Evolutionary conservation across 768 basidiomycete species (phyloP).

Genomic region (Phallus indusiatus): DNA sequence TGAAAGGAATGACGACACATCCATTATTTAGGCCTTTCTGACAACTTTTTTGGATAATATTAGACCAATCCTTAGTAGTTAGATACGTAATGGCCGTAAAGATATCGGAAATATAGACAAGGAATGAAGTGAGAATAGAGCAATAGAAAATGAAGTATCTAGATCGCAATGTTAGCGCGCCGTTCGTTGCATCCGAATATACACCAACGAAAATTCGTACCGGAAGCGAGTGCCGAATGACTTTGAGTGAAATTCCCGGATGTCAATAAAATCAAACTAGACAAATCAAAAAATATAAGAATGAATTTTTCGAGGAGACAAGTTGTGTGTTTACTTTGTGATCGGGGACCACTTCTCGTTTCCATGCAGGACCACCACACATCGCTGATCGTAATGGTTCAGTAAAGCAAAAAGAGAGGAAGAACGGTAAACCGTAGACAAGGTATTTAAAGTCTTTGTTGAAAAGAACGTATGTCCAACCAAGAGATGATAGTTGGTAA

Average conservation of each 20-base stretch:
- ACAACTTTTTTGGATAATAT: constrained; percentile 80
- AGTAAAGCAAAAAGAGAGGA: constrained; percentile 17
- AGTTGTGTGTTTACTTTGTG: constrained; percentile 92
- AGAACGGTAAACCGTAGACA: constrained; percentile 23
- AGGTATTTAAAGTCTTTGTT: no score
- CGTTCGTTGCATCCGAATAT: no score
- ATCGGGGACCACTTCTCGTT: constrained; percentile 93
- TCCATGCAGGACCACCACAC: constrained; percentile 84
- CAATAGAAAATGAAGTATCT: constrained; percentile 93
- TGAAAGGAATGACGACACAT: constrained; percentile 82
- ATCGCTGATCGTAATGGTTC: constrained; percentile 25
- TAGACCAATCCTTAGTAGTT: constrained; percentile 82
- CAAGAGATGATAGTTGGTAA: no score
- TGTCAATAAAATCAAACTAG: constrained; percentile 96
- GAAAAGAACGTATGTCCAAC: no score
- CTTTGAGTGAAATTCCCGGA: constrained; percentile 84
- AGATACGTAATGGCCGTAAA: constrained; percentile 97
- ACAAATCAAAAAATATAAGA: background rate
- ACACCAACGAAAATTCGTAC: constrained; percentile 42
- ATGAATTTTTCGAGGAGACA: background rate
- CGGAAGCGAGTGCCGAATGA: constrained; percentile 79
- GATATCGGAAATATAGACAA: constrained; percentile 95
- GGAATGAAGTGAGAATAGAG: constrained; percentile 88
- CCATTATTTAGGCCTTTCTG: constrained; percentile 31
- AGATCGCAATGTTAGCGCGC: no score